phyloP scores from a whole-genome alignment of 192 early-diverging fungal species.

The Coemansia sp. region DNA sequence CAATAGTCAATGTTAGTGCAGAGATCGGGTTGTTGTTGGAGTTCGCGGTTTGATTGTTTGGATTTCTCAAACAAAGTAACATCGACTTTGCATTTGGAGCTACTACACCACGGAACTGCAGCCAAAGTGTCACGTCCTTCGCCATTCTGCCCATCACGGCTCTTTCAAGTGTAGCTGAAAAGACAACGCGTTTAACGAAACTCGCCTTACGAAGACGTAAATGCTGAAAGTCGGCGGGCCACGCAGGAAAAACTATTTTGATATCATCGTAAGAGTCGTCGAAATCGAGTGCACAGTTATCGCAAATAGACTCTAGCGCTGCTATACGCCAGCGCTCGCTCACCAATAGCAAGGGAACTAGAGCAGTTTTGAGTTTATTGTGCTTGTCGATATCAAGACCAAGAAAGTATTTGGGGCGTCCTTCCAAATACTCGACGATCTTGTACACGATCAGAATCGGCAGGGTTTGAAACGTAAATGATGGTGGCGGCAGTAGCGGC shows the following conservation, averaged over 20 bases:
- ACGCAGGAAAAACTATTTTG: background rate
- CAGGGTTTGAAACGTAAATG: too few relatives aligned
- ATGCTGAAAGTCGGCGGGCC: background rate
- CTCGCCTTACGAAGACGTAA: background rate
- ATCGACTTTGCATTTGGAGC: too few relatives aligned
- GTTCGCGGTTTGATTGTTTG: too few relatives aligned
- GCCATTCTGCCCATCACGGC: background rate
- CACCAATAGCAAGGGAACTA: background rate
- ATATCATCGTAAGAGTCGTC: background rate
- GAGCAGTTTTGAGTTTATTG: background rate
- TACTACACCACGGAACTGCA: background rate
- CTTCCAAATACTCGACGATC: background rate
- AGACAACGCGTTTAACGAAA: background rate
- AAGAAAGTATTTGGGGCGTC: background rate
- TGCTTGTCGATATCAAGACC: background rate
- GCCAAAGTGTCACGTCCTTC: too few relatives aligned
- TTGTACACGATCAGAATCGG: too few relatives aligned
- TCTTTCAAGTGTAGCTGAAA: background rate
- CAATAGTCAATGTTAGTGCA: too few relatives aligned
- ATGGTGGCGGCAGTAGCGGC: too few relatives aligned
- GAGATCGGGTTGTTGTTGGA: too few relatives aligned
- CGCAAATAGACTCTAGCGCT: background rate
- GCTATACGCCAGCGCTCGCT: constrained; percentile 1
- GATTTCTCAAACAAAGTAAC: too few relatives aligned
- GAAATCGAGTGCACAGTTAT: background rate